These are phyloP conservation scores for Hyphopichia homilentoma DNA, from an alignment of 805 yeast species.

Conservation along the genomic window DNA sequence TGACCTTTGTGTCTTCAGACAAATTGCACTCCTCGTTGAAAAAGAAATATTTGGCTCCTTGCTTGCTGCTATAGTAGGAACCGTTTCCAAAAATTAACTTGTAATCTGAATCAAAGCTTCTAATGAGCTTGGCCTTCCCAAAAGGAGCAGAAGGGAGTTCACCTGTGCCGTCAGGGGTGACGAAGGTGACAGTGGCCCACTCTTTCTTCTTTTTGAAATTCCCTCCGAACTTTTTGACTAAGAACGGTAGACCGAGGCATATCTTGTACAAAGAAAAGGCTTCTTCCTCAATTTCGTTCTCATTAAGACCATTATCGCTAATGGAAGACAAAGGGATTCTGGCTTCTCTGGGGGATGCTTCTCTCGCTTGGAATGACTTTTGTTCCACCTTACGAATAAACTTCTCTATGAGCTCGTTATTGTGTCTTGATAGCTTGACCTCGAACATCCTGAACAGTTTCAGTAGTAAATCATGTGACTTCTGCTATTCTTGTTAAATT, in stretches of 20 bases:
- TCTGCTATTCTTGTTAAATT: too few relatives aligned
- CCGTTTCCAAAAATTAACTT: conserved; percentile 1
- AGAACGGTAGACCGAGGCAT: neutral
- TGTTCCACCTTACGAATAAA: conserved; percentile 1
- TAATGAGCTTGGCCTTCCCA: neutral
- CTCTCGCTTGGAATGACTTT: neutral
- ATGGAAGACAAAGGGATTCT: too few relatives aligned
- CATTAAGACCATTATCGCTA: too few relatives aligned
- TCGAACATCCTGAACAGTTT: too few relatives aligned
- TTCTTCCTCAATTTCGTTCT: neutral
- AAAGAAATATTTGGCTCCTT: too few relatives aligned
- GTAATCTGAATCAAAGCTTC: neutral
- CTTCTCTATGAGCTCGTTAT: neutral
- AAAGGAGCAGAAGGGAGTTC: neutral
- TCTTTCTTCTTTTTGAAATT: neutral
- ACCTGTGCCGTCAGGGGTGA: neutral
- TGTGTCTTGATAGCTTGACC: neutral
- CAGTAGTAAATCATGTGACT: too few relatives aligned
- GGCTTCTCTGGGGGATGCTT: too few relatives aligned
- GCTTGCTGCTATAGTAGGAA: neutral
- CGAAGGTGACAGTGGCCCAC: neutral
- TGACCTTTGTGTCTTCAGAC: too few relatives aligned
- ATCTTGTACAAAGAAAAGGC: neutral
- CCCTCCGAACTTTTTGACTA: neutral
- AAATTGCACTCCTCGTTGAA: too few relatives aligned